A percentile compares a stretch with the other conserved stretches of the same genome.
These are phyloP conservation scores for Mortierella sp. DNA, from an alignment of 371 early-diverging fungal species.

Conservation along the genomic window DNA sequence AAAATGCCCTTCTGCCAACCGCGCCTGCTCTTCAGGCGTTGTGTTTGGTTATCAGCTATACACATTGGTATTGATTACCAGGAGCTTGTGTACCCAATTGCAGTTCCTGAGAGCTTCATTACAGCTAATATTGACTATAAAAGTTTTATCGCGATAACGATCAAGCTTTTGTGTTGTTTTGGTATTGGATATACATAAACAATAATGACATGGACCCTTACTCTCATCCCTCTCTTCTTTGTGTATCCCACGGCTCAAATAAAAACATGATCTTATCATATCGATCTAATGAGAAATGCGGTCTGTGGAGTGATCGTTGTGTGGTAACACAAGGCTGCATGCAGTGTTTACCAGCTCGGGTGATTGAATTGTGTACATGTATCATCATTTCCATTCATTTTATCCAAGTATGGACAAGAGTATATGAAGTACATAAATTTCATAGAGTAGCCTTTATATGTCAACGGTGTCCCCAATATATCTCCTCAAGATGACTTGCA, in stretches of 20 bases:
- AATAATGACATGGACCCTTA: constrained; percentile 8
- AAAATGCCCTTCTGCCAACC: background rate
- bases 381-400: background rate
- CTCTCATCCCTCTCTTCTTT: background rate
- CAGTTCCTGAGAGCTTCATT: background rate
- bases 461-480: no score
- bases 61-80: background rate
- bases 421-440: no score
- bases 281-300: background rate
- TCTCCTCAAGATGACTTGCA: no score
- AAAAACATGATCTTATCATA: constrained; percentile 9
- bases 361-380: background rate
- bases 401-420: background rate
- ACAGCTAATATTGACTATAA: background rate
- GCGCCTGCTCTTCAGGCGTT: background rate
- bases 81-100: background rate
- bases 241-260: constrained; percentile 42
- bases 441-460: background rate
- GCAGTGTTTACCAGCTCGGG: background rate
- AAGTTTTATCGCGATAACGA: constrained; percentile 30
- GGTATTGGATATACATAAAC: background rate
- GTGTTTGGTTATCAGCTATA: background rate
- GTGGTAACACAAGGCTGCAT: background rate
- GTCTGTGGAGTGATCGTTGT: background rate
- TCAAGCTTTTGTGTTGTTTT: constrained; percentile 19